Evolutionary conservation across 1,284 basidiomycete genomes (phyloP), one percentile per base, ranked within the genome.

Genomic region (Ustilago cynodontis): DNA sequence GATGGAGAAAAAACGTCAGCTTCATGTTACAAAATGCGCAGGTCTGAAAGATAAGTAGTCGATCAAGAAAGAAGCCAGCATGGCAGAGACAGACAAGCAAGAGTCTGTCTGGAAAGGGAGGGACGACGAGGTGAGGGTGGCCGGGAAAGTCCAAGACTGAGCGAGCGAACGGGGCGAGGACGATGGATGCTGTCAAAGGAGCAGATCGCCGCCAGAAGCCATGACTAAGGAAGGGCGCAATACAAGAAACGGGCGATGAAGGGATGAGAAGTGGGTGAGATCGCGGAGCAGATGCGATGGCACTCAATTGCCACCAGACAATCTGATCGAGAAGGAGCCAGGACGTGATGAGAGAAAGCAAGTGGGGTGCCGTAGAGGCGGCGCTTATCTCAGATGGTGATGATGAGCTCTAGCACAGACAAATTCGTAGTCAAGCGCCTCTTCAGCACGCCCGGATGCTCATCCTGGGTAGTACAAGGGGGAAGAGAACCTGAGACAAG

Each of bases 1-100:
- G 47, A 26, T 49, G 24, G 47, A n/a, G n/a, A 49, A 59, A 59
- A 59, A 59, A 50, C 1, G 57, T 59, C 57, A 59, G 57, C 57
- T 37, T 24, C 13, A 18, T 11, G 31, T 35, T 14, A 9, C 14
- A 47, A 45, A 29, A 28, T 20, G 28, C n/a, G 50, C 50, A 52
- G 52, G n/a, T 54, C 9, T 24, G 52, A 43, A n/a, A 28, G 54
- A 14, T 18, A 43, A 56, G 8, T n/a, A 37, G 35, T 39, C 54
- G 39, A 56, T 20, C 20, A 18, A 59, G 18, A 37, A 26, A 37
- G 43, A 10, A 35, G 43, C 24, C 13, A 26, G 35, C 52, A 14
- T 39, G 18, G 35, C 18, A 54, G 39, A 43, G 39, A 8, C 6
- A 29, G 24, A 39, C 4, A 10, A 14, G 6, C 20, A 54, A 4